Conservation (phyloP, 441 rosid species). For the Geranium incanum region DNA sequence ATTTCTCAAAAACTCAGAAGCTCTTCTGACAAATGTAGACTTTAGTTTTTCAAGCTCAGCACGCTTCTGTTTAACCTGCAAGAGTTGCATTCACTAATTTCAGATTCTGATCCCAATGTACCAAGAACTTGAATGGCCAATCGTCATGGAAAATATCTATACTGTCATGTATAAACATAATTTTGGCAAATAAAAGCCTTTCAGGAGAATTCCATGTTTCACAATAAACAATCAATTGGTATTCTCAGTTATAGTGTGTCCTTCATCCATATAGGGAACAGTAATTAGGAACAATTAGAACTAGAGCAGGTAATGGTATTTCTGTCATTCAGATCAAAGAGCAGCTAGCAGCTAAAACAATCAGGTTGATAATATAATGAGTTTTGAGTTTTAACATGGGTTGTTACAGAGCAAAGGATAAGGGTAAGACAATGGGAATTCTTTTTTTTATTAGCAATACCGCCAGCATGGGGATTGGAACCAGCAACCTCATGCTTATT, state of each 20-base stretch:
- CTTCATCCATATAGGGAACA: not conserved
- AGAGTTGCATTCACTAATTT: slow-evolving; percentile 17
- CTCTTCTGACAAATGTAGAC: slow-evolving; percentile 79
- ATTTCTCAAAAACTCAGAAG: slow-evolving; percentile 93
- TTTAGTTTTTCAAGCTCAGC: slow-evolving; percentile 78
- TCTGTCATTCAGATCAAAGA: not conserved
- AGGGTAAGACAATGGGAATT: too few relatives aligned
- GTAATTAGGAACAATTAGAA: not conserved
- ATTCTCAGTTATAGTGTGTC: not conserved
- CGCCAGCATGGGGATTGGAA: too few relatives aligned
- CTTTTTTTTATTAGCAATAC: too few relatives aligned
- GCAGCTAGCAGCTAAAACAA: not conserved
- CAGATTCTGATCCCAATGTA: slow-evolving; percentile 5
- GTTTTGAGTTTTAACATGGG: not conserved
- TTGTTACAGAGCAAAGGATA: too few relatives aligned
- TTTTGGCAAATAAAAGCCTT: not conserved
- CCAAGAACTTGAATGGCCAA: not conserved
- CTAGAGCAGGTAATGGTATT: too few relatives aligned
- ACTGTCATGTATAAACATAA: not conserved
- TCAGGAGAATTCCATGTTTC: not conserved
- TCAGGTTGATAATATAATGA: not conserved
- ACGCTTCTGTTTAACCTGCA: slow-evolving; percentile 83
- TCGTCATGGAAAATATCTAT: not conserved
- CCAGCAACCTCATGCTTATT: too few relatives aligned
- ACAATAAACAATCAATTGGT: not conserved